phyloP scores from a whole-genome alignment of 441 rosid species.

The Gossypium gossypioides region DNA sequence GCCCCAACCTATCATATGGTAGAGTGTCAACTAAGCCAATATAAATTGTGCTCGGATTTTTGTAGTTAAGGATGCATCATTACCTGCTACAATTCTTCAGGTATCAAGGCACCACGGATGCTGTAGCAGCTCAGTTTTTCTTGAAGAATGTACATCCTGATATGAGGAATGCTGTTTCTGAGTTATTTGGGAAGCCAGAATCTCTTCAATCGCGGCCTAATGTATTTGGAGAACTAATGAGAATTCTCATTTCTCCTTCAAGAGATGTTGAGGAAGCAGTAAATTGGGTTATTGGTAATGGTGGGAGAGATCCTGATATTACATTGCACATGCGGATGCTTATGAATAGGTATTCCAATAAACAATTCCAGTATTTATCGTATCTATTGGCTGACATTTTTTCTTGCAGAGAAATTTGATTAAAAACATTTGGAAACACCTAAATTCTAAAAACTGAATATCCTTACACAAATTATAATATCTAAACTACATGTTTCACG shows the following conservation, averaged over 20 bases:
- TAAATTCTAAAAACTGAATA: not conserved
- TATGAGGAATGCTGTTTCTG: slow-evolving; percentile 65
- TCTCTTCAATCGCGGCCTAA: slow-evolving; percentile 46
- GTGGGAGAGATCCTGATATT: slow-evolving; percentile 66
- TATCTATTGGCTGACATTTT: not conserved
- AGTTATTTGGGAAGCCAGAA: slow-evolving; percentile 60
- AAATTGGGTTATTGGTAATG: slow-evolving; percentile 47
- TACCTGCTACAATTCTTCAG: slow-evolving; percentile 29
- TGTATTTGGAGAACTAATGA: slow-evolving; percentile 89
- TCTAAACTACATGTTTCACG: not conserved
- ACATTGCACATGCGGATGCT: slow-evolving; percentile 90
- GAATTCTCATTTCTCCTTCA: slow-evolving; percentile 65
- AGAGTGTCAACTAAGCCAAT: slow-evolving; percentile 14
- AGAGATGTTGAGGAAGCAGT: slow-evolving; percentile 68
- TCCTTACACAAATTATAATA: not conserved
- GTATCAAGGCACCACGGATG: slow-evolving; percentile 89
- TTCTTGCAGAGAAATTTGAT: not conserved
- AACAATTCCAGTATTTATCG: not conserved
- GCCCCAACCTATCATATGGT: slow-evolving; percentile 85
- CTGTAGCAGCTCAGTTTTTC: slow-evolving; percentile 86
- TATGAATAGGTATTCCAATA: slow-evolving; percentile 47
- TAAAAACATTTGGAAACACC: not conserved
- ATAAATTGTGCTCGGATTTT: not conserved
- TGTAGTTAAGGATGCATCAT: not conserved
- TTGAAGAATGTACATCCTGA: slow-evolving; percentile 66